Evolutionary conservation across 2,329 filamentous ascomycete genomes (phyloP).

Genomic region (Xylariales sp.): DNA sequence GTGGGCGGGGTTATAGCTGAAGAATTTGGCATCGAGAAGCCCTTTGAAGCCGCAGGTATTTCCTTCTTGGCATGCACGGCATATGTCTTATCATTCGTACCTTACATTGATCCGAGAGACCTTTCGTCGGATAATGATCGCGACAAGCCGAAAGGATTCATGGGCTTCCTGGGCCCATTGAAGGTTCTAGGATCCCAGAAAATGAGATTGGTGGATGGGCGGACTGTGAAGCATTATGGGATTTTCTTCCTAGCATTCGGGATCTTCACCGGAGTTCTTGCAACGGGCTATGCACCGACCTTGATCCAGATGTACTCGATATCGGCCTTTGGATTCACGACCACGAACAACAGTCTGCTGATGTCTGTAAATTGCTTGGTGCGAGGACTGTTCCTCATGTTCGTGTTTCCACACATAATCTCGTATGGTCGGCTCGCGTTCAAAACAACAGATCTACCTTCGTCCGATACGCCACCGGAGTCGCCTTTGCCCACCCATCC

Average conservation of each 20-base stretch:
- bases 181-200: constrained; percentile 38
- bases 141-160: constrained; percentile 31
- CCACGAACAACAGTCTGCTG: constrained; percentile 42
- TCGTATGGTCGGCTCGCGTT: constrained; percentile 38
- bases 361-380: constrained; percentile 40
- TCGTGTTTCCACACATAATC: constrained; percentile 46
- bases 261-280: constrained; percentile 42
- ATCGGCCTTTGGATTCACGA: constrained; percentile 39
- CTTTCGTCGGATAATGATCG: constrained; percentile 33
- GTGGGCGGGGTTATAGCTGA: constrained; percentile 42
- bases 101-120: constrained; percentile 43
- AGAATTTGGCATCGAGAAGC: constrained; percentile 37
- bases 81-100: constrained; percentile 38
- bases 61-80: constrained; percentile 36
- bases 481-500: constrained; percentile 39
- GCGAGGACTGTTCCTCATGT: constrained; percentile 45
- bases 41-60: constrained; percentile 42
- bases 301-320: constrained; percentile 46
- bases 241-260: constrained; percentile 41
- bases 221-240: constrained; percentile 38
- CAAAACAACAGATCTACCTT: constrained; percentile 19
- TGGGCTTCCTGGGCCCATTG: constrained; percentile 36
- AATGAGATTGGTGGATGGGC: constrained; percentile 39
- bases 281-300: constrained; percentile 42
- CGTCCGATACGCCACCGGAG: constrained; percentile 25